Base-by-base conservation (phyloP, 495 filamentous ascomycete genomes). In the Elasticomyces elasticus region DNA sequence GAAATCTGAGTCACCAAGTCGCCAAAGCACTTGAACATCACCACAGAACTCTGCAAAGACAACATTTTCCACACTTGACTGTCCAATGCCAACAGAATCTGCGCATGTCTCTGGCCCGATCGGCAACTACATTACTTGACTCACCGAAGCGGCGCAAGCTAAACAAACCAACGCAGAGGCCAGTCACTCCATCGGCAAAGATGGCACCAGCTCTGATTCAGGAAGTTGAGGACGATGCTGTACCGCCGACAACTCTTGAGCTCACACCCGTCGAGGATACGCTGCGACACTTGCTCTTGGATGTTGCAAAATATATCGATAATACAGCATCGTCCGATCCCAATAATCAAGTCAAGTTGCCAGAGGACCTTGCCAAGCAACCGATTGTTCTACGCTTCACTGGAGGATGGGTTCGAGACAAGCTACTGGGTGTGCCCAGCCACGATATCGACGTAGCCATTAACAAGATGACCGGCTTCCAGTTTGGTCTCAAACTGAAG, bases 321-420 rank as follows among this genome's bases (percentile, higher is more conserved):
- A 42, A 62, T 0, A 54, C 51, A 5, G 51, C 66, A 17, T 19
- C 22, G 15, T 7, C 50, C 13, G 48, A 55, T n/a, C 12, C 52
- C 26, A 54, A 45, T 25, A 51, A 26, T 35, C 53, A 58, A 20
- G 55, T 65, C 13, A 50, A 35, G 11, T 64, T 77, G 15, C 72
- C 76, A n/a, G 67, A 73, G 10, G 62, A 69, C 20, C 61, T 73
- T n/a, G 56, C 51, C 15, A 65, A 62, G 19, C 49, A 61, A 22
- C 63, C 65, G 26, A 41, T 69, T 23, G 72, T 82, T 3, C 74
- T 99, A 17, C 85, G 92, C 12, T 96, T 91, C 70, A 90, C 94
- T 12, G 92, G 92, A 37, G 92, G 92, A n/a, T 99, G 92, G 92
- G 94, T 99, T 25, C 82, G 92, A 35, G 92, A 99, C 74, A 97